Evolutionary conservation across 805 yeast genomes (phyloP).

Genomic region (Nakazawaea laoshanensis): DNA sequence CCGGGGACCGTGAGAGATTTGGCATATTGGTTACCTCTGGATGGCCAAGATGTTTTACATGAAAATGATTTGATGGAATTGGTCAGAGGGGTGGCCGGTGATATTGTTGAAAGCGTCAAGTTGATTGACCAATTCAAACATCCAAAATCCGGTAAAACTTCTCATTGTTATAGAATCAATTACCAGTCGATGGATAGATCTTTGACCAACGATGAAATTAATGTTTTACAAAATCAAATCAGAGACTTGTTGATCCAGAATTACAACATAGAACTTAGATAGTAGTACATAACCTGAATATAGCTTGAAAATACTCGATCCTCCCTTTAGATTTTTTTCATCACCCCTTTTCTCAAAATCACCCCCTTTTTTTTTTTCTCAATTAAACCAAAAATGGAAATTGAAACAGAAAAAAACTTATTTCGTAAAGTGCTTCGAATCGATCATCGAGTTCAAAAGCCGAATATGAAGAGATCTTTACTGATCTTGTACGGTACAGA

Average conservation of each 20-base stretch:
- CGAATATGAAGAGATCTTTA: constrained; percentile 23
- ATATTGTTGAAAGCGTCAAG: constrained; percentile 78
- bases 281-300: constrained; percentile 1
- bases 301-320: too few relatives aligned
- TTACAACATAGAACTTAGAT: constrained; percentile 39
- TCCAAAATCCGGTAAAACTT: constrained; percentile 68
- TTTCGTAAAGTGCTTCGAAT: too few relatives aligned
- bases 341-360: too few relatives aligned
- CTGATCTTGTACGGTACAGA: constrained; percentile 84
- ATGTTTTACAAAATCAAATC: constrained; percentile 59
- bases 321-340: too few relatives aligned
- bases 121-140: constrained; percentile 77
- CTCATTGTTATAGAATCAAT: constrained; percentile 83
- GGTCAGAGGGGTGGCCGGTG: constrained; percentile 78
- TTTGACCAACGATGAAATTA: constrained; percentile 78
- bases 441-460: too few relatives aligned
- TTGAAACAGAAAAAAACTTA: too few relatives aligned
- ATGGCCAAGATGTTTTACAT: constrained; percentile 37
- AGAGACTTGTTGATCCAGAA: constrained; percentile 43
- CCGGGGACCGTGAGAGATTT: constrained; percentile 85
- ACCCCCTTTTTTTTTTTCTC: too few relatives aligned
- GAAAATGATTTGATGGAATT: constrained; percentile 92
- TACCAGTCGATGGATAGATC: constrained; percentile 96
- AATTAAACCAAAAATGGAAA: too few relatives aligned
- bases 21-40: constrained; percentile 77